Evolutionary conservation across 192 early-diverging fungal genomes (phyloP).

Genomic region (Backusella liffmaniae): DNA sequence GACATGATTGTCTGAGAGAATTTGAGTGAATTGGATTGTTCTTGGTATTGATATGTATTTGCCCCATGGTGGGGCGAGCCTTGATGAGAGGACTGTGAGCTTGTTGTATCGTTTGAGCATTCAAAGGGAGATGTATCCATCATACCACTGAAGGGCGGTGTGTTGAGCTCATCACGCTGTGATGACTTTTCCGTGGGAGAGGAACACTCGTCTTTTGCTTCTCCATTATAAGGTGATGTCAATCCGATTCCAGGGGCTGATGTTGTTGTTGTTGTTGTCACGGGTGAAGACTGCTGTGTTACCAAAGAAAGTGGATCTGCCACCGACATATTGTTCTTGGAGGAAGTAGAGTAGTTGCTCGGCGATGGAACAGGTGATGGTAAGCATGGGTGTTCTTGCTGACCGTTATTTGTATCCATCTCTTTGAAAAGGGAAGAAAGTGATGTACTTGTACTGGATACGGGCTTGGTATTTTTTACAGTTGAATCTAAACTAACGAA

Average conservation of each 20-base stretch:
- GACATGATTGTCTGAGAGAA: neutral
- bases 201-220: neutral
- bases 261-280: conserved; percentile 16
- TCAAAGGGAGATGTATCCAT: conserved; percentile 10
- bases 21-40: conserved; percentile 1
- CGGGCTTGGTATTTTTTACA: conserved; percentile 8
- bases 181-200: conserved; percentile 4
- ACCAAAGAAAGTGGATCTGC: conserved; percentile 15
- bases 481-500: conserved; percentile 5
- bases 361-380: conserved; percentile 12
- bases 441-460: neutral
- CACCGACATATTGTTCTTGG: neutral
- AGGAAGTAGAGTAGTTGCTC: neutral
- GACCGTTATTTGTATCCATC: neutral
- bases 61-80: neutral
- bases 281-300: conserved; percentile 14
- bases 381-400: neutral
- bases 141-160: neutral
- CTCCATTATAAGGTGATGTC: conserved; percentile 8
- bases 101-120: conserved; percentile 3
- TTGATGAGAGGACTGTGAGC: neutral
- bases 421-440: neutral
- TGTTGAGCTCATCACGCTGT: neutral
- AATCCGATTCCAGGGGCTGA: conserved; percentile 9
- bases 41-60: neutral